phyloP scores from a whole-genome alignment of 202 grass and related monocot genomes.

The Schoenoplectus tabernaemontani region DNA sequence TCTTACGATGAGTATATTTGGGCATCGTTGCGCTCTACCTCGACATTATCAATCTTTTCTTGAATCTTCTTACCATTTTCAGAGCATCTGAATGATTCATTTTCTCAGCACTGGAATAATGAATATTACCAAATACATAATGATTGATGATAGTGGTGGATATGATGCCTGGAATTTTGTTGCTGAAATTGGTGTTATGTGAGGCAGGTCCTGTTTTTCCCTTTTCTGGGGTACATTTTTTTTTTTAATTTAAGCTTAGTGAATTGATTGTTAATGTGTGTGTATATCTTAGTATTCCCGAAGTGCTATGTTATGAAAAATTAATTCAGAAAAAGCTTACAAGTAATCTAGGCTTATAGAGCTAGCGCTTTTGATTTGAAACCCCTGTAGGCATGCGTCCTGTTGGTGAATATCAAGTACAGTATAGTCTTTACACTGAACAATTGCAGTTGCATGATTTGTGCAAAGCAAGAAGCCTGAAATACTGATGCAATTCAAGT shows the following conservation, averaged over 20 bases:
- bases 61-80: constrained; percentile 54
- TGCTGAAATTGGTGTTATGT: neutral
- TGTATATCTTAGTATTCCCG: neutral
- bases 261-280: neutral
- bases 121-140: neutral
- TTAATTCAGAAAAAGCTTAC: neutral
- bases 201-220: neutral
- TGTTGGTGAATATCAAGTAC: no score
- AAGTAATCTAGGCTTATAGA: neutral
- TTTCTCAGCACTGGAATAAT: neutral
- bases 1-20: constrained; percentile 69
- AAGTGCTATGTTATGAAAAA: neutral
- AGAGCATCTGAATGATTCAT: constrained; percentile 35
- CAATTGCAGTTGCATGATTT: neutral
- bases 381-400: no score
- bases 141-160: neutral
- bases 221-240: neutral
- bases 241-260: neutral
- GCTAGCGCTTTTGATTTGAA: neutral
- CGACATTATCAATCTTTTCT: constrained; percentile 79
- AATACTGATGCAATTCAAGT: no score
- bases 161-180: neutral
- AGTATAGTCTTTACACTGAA: neutral
- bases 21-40: constrained; percentile 74
- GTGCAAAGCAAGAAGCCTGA: no score